These are phyloP conservation scores for Phoma herbarum DNA, from an alignment of 2,329 filamentous ascomycete species.

Conservation along the genomic window DNA sequence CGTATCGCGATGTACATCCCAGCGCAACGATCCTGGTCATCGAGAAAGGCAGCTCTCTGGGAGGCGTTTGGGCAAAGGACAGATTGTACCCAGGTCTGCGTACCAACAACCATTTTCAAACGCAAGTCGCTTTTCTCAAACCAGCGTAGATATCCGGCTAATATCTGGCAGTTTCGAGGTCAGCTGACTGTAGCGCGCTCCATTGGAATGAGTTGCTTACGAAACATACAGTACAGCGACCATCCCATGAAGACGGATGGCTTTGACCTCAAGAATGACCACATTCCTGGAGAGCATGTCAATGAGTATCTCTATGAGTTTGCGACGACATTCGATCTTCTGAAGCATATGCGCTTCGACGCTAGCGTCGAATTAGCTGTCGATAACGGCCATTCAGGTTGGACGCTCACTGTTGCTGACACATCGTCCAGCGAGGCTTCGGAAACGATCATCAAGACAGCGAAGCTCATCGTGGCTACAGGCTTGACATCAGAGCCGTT, in stretches of 20 bases:
- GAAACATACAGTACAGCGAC: conserved; percentile 47
- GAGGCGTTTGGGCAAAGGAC: conserved; percentile 56
- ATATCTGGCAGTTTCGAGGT: conserved; percentile 26
- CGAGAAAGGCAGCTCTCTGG: conserved; percentile 53
- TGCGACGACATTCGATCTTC: conserved; percentile 57
- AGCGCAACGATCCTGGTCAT: conserved; percentile 54
- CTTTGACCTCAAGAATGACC: conserved; percentile 55
- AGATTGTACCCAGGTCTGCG: conserved; percentile 56
- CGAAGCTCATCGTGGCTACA: conserved; percentile 68
- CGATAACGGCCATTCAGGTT: conserved; percentile 42
- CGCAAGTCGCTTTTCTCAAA: conserved; percentile 31
- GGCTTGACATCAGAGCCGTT: conserved; percentile 68
- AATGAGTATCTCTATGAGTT: conserved; percentile 64
- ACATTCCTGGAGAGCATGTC: conserved; percentile 67
- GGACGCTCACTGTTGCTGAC: conserved; percentile 30
- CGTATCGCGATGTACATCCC: conserved; percentile 57
- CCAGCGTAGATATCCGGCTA: background rate
- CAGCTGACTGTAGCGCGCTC: background rate
- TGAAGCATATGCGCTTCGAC: conserved; percentile 59
- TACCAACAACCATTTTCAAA: conserved; percentile 56
- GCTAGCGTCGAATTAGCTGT: conserved; percentile 60
- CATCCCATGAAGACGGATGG: conserved; percentile 41
- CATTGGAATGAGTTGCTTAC: background rate
- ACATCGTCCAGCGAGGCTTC: background rate
- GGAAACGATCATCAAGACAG: conserved; percentile 33